Evolutionary conservation across 2,329 filamentous ascomycete species (phyloP), one percentile per base, ranked within the genome.

Genomic region (Zymoseptoria ardabiliae): DNA sequence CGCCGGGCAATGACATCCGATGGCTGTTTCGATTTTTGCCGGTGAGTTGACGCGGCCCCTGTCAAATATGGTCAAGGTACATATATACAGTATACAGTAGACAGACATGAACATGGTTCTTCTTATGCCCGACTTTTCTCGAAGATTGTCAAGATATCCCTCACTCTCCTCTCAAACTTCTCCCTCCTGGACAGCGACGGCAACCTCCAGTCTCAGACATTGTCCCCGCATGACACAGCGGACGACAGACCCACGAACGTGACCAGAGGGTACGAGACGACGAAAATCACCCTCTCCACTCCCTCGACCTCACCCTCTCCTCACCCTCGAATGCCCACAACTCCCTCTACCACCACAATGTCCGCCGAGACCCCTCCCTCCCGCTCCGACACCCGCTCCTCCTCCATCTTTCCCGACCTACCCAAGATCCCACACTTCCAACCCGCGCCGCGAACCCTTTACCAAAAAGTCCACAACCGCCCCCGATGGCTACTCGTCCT

Each of bases 401-500:
- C 35, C 11, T 45, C 35, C 35, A 45, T 45, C 35, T 7, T 45
- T 13, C 35, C 35, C 35, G 35, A 45, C 2, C 35, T 45, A 13
- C 35, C 35, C 35, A 45, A 45, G 11, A 45, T 45, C 35, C 35
- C 35, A 13, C 35, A 45, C 35, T 45, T 45, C 35, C 35, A 45
- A 45, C 35, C 35, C 11, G 13, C 35, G 13, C 35, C 35, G 13
- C 13, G 17, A n/a, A 45, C 13, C 5, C 17, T 45, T 13, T 66
- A 66, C 54, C 59, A 65, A 19, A 56, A 58, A 22, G 65, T 68
- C 50, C 59, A 53, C 53, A 64, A 65, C 11, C 76, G 76, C 17
- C 75, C 78, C 41, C 80, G 86, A 74, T 83, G 81, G 78, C 80
- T 84, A 68, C 79, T 90, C 10, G 80, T 81, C 58, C 65, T 86